phyloP scores from a whole-genome alignment of 768 basidiomycete genomes.

The Mycena rebaudengoi region DNA sequence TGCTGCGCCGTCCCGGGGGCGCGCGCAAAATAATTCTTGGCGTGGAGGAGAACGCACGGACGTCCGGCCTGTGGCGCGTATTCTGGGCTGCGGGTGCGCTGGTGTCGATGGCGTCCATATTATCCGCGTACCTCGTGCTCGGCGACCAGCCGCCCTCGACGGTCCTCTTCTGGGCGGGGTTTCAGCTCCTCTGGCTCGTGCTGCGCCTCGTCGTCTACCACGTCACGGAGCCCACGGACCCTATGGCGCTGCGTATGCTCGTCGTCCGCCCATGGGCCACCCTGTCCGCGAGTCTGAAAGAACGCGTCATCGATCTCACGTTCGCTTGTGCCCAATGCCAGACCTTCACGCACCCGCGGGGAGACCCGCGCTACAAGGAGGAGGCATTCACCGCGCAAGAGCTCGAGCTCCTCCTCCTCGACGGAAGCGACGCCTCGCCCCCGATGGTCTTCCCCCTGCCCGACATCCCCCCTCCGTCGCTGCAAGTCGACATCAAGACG shows the following conservation, averaged over 20 bases:
- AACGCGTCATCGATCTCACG: slow-evolving; percentile 27
- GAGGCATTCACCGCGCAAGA: slow-evolving; percentile 5
- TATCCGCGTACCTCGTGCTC: slow-evolving; percentile 32
- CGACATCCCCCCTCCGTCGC: neutral
- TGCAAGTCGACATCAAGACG: slow-evolving; percentile 22
- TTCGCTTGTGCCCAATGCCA: slow-evolving; percentile 24
- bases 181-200: slow-evolving; percentile 35
- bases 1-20: slow-evolving; percentile 25
- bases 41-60: slow-evolving; percentile 23
- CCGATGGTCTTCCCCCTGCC: slow-evolving; percentile 7
- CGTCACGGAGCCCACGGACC: slow-evolving; percentile 21
- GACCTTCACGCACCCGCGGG: slow-evolving; percentile 28
- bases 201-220: slow-evolving; percentile 31
- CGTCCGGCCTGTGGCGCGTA: slow-evolving; percentile 24
- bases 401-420: neutral
- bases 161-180: slow-evolving; percentile 31
- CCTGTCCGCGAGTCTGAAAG: slow-evolving; percentile 18
- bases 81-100: slow-evolving; percentile 34
- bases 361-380: slow-evolving; percentile 19
- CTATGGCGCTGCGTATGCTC: slow-evolving; percentile 12
- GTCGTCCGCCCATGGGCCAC: slow-evolving; percentile 9
- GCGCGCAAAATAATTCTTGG: slow-evolving; percentile 33
- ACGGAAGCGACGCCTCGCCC: neutral
- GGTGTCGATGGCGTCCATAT: slow-evolving; percentile 24
- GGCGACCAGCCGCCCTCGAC: slow-evolving; percentile 14